Evolutionary conservation across 768 basidiomycete species (phyloP).

Genomic region (Kondoa subrosea): DNA sequence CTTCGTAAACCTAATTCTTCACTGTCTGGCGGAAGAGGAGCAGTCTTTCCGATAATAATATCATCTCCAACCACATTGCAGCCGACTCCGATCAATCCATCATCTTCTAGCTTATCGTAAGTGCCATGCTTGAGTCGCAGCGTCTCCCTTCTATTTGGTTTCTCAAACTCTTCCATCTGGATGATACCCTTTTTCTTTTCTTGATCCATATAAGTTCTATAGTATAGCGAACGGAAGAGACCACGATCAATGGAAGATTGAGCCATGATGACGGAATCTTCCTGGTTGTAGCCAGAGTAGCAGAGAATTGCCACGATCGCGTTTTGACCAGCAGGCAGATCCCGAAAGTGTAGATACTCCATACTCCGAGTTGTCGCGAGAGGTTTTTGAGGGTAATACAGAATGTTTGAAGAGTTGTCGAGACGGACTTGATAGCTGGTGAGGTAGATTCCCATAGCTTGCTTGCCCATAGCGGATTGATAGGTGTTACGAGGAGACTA

Average conservation of each 20-base stretch:
- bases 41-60: slow-evolving; percentile 98
- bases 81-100: slow-evolving; percentile 88
- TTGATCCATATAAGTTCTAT: slow-evolving; percentile 93
- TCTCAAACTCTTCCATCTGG: slow-evolving; percentile 88
- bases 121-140: slow-evolving; percentile 95
- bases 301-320: slow-evolving; percentile 95
- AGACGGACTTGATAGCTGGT: slow-evolving; percentile 97
- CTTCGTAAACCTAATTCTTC: slow-evolving; percentile 94
- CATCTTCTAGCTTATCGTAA: slow-evolving; percentile 93
- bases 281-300: slow-evolving; percentile 99
- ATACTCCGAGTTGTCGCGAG: slow-evolving; percentile 96
- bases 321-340: slow-evolving; percentile 96
- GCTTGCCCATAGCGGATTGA: slow-evolving; percentile 99
- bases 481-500: slow-evolving; percentile 99
- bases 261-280: slow-evolving; percentile 99
- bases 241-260: slow-evolving; percentile 97
- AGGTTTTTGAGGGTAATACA: slow-evolving; percentile 98
- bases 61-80: slow-evolving; percentile 91
- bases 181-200: slow-evolving; percentile 92
- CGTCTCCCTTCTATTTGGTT: slow-evolving; percentile 79
- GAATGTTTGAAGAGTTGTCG: slow-evolving; percentile 99
- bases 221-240: slow-evolving; percentile 95
- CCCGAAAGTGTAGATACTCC: slow-evolving; percentile 97
- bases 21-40: slow-evolving; percentile 86
- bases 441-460: slow-evolving; percentile 97